These are phyloP conservation scores for Hypoxylon sp. DNA, from an alignment of 2,329 filamentous ascomycete species.

Conservation along the genomic window DNA sequence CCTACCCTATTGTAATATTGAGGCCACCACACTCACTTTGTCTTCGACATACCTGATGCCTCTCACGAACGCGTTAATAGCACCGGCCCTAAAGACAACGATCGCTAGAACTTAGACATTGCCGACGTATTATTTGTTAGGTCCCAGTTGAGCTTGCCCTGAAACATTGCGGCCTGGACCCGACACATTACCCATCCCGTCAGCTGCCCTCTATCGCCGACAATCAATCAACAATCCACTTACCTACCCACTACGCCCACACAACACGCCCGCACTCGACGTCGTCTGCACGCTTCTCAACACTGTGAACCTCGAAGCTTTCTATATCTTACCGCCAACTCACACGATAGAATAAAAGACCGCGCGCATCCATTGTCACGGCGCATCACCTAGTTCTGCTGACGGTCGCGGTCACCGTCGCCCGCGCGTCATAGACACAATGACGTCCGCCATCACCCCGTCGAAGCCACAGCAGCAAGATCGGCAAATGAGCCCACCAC, in stretches of 20 bases:
- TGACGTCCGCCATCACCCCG: slow-evolving; percentile 54
- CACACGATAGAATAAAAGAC: slow-evolving; percentile 25
- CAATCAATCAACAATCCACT: slow-evolving; percentile 35
- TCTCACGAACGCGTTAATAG: slow-evolving; percentile 29
- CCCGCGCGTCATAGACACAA: slow-evolving; percentile 54
- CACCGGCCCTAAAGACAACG: slow-evolving; percentile 19
- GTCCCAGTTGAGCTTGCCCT: slow-evolving; percentile 23
- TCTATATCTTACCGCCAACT: slow-evolving; percentile 32
- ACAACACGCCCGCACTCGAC: slow-evolving; percentile 29
- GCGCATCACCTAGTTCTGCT: slow-evolving; percentile 35
- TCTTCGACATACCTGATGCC: slow-evolving; percentile 23
- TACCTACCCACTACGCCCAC: slow-evolving; percentile 33
- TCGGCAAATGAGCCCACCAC: slow-evolving; percentile 49
- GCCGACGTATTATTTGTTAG: slow-evolving; percentile 34
- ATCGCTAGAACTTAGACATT: slow-evolving; percentile 30
- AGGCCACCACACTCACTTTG: slow-evolving; percentile 35
- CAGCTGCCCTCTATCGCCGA: slow-evolving; percentile 27
- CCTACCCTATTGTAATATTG: slow-evolving; percentile 38
- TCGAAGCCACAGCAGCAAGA: slow-evolving; percentile 47
- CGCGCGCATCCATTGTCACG: slow-evolving; percentile 40
- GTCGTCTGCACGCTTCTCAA: slow-evolving; percentile 20
- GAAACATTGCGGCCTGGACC: slow-evolving; percentile 38
- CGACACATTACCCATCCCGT: slow-evolving; percentile 29
- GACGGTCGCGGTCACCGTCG: slow-evolving; percentile 48
- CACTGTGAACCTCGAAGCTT: slow-evolving; percentile 22